These are phyloP conservation scores for Fagus sylvatica DNA, from an alignment of 306 rosid genomes.

Conservation along the genomic window DNA sequence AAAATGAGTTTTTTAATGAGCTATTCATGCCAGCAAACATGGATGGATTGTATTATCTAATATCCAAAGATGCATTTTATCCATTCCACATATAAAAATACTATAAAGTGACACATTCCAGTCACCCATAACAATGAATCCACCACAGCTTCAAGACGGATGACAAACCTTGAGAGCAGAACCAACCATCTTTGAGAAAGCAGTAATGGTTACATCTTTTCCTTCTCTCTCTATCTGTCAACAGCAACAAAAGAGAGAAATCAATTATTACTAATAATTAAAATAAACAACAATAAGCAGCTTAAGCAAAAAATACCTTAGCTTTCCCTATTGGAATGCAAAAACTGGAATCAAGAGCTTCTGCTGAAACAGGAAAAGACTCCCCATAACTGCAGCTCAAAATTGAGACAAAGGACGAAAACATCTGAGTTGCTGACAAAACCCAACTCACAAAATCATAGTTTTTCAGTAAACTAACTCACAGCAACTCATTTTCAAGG, in stretches of 20 bases:
- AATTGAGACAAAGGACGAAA: background rate
- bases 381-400: constrained; percentile 76
- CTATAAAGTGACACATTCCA: no score
- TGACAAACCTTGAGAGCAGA: constrained; percentile 81
- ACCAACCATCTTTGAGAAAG: constrained; percentile 97
- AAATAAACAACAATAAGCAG: background rate
- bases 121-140: background rate
- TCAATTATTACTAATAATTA: constrained; percentile 10
- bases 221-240: constrained; percentile 90
- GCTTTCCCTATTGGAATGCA: constrained; percentile 96
- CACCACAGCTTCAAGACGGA: no score
- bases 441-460: no score
- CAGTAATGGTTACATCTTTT: constrained; percentile 93
- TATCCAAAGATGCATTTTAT: no score
- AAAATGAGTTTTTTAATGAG: no score
- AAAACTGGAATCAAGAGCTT: constrained; percentile 95
- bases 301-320: constrained; percentile 49
- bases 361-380: constrained; percentile 92
- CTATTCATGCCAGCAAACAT: no score
- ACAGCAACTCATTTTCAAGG: constrained; percentile 94
- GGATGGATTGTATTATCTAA: no score
- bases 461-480: constrained; percentile 36
- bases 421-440: no score
- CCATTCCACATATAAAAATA: no score
- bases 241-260: constrained; percentile 16